Base-by-base conservation (phyloP, 139 green algal genomes). In the Ettlia oleoabundans region DNA sequence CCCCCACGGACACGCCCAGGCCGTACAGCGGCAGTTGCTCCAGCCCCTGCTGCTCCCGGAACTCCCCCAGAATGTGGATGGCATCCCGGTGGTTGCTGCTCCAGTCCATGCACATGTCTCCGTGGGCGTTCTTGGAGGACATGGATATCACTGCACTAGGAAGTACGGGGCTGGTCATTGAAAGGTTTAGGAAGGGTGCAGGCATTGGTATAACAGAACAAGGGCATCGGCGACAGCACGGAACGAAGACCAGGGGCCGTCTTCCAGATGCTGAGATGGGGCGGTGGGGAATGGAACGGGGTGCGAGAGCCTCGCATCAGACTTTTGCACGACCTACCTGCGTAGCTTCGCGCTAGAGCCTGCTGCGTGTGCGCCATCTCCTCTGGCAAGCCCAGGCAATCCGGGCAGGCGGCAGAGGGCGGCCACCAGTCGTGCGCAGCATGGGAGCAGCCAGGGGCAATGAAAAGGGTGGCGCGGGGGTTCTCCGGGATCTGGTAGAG, bases 341-440 rank as follows among this genome's bases (percentile, higher is more conserved):
- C 73, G 22, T 80, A 80, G 6, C 73, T 52, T 1, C 73, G 73
- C 2, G 73, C 73, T 35, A 80, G 53, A 24, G 73, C 73, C 53
- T 80, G 73, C 73, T 80, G 73, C 52, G 53, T 80, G 30, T 80
- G 73, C 53, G 52, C 73, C 37, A 80, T 38, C 13, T 80, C 73
- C 37, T 80, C 73, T 1, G 73, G 73, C 22, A 80, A 52, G 8
- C 73, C 73, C 73, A 80, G 73, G 73, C 73, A 80, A 19, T 51
- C 5, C 15, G 73, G 73, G 35, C 73, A 80, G 24, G 73, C 53
- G 15, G 24, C 32, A 33, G 32, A 37, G 51, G 73, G 6, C 22
- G 53, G 53, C 73, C 73, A 80, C 73, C 73, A 80, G 53, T 80
- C 73, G 53, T 67, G 58, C 2, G 73, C 73, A 24, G 52, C 53